These are phyloP conservation scores for Mallotus nudiflorus DNA, from an alignment of 345 rosid species.

Conservation along the genomic window DNA sequence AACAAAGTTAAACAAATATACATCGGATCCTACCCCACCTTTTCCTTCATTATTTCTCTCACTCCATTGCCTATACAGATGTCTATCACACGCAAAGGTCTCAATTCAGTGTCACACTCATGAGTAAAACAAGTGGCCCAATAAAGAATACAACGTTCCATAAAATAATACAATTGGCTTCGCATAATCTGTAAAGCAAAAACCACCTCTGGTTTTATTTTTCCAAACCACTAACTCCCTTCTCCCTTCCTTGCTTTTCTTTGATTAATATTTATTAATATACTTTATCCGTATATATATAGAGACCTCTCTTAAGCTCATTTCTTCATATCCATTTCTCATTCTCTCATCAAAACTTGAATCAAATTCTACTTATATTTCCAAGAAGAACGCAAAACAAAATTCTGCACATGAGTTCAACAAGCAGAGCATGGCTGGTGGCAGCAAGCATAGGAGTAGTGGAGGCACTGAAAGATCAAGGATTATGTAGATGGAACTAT, in stretches of 20 bases:
- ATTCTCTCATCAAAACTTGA: not conserved
- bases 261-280: no score
- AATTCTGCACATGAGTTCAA: constrained; percentile 21
- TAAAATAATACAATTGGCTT: not conserved
- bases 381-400: not conserved
- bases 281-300: not conserved
- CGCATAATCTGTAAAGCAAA: not conserved
- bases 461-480: constrained; percentile 45
- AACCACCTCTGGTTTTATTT: not conserved
- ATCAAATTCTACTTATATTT: no score
- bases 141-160: no score
- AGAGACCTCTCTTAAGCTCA: not conserved
- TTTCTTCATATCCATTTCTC: not conserved
- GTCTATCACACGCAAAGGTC: no score
- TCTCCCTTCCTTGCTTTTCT: not conserved
- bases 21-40: no score
- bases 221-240: not conserved
- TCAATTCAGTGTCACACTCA: no score
- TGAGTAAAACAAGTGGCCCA: no score
- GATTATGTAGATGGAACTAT: constrained; percentile 43
- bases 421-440: constrained; percentile 39
- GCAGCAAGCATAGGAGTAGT: constrained; percentile 39
- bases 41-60: no score
- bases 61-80: no score
- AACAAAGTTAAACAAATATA: no score